Base-by-base conservation (phyloP, 805 yeast genomes). In the Hanseniaspora lindneri region DNA sequence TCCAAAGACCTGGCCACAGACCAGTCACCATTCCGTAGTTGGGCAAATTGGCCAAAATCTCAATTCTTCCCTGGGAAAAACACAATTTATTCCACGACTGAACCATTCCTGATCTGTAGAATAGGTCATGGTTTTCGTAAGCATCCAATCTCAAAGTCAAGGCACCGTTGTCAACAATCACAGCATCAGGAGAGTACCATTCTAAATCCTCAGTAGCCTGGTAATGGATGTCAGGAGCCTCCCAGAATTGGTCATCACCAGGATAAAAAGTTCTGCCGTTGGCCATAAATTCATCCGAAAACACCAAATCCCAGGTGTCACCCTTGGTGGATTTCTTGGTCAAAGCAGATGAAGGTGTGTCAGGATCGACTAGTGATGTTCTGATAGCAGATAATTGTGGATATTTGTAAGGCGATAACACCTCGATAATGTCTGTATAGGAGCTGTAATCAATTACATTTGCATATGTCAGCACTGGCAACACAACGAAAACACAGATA, bases 1-100 rank as follows among this genome's bases (percentile, higher is more conserved):
- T 74, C 96, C 96, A 88, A 51, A 85, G 57, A 71, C 96, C 97
- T 1, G 97, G 96, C 97, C 97, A 88, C 54, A 88, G 68, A 19
- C 97, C 97, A 4, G 81, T 69, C 27, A 80, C 72, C 49, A 76
- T 68, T 57, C 94, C 95, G 55, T 74, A 75, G 53, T 85, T 84
- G 29, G 96, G 95, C 53, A 88, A 66, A 51, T 73, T 73, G 0
- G 83, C 89, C 9, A 86, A 77, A 4, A 82, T 75, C 60, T 84
- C 95, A 54, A 87, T 56, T 36, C 69, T 61, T 43, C 96, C 96
- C 59, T 86, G 86, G 3, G 94, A 80, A 62, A 82, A 86, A 60
- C 97, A 88, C 60, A 88, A 58, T 66, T 80, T 79, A 65, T 88
- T 88, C 97, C 97, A 88, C 25, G 83, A 73, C 65, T 87, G 95